phyloP scores from a whole-genome alignment of 306 rosid species.

The Cicer judaicum region DNA sequence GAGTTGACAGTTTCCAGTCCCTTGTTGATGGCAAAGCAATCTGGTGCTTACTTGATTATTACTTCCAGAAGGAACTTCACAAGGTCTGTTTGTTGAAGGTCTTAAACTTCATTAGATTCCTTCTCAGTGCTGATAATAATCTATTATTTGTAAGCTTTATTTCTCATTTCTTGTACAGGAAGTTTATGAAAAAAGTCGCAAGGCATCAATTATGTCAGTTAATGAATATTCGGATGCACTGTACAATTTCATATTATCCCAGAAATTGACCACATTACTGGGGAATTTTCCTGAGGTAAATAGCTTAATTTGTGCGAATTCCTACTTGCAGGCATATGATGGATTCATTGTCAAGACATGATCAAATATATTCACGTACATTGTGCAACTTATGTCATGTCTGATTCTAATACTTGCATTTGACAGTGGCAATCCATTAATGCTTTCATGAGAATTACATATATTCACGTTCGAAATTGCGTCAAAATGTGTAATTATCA shows the following conservation, averaged over 20 bases:
- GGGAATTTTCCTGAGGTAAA: conserved; percentile 97
- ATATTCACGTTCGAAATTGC: not conserved
- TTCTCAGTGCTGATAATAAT: conserved; percentile 20
- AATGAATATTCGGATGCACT: conserved; percentile 78
- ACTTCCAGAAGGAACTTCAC: conserved; percentile 79
- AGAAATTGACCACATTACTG: conserved; percentile 69
- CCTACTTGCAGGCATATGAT: conserved; percentile 24
- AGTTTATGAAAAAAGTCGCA: conserved; percentile 48
- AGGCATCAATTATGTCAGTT: conserved; percentile 71
- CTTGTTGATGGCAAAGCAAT: conserved; percentile 94
- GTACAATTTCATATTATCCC: conserved; percentile 84
- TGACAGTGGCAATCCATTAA: not conserved
- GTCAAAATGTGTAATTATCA: conserved; percentile 18
- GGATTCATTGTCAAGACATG: conserved; percentile 1
- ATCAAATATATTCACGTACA: not conserved
- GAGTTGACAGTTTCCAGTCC: conserved; percentile 61
- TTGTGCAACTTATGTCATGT: not conserved
- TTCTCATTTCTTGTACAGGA: conserved; percentile 57
- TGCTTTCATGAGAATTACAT: not conserved
- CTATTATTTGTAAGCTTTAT: conserved; percentile 28
- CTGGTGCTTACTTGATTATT: conserved; percentile 95
- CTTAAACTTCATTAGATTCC: conserved; percentile 43
- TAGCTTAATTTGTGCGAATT: conserved; percentile 12
- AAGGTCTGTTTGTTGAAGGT: conserved; percentile 74
- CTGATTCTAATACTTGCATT: not conserved